Evolutionary conservation across 2,329 filamentous ascomycete genomes (phyloP).

Genomic region (Calonectria honghensis): DNA sequence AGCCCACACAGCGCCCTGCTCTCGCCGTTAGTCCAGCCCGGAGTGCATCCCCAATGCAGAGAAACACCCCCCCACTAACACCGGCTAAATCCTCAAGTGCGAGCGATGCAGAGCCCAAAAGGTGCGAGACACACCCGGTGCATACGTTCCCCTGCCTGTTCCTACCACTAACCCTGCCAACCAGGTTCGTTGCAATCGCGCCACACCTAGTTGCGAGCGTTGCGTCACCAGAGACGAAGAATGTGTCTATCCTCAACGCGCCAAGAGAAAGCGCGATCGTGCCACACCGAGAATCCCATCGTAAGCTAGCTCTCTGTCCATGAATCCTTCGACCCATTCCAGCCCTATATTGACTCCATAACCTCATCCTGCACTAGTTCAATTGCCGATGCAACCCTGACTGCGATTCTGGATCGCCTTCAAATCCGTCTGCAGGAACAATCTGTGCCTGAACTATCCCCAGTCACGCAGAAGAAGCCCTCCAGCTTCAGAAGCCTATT

Average conservation of each 20-base stretch:
- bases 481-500: background rate
- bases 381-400: constrained; percentile 6
- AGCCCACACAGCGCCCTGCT: constrained; percentile 4
- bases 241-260: constrained; percentile 7
- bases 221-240: background rate
- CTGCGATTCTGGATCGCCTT: constrained; percentile 1
- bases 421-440: constrained; percentile 1
- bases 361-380: background rate
- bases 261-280: constrained; percentile 11
- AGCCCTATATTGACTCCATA: background rate
- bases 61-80: constrained; percentile 1
- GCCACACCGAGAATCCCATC: background rate
- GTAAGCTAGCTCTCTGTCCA: background rate
- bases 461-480: background rate
- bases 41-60: background rate
- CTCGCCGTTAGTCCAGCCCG: constrained; percentile 9
- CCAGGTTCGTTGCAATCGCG: constrained; percentile 4
- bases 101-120: constrained; percentile 21
- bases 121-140: background rate
- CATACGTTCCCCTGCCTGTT: background rate
- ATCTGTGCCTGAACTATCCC: background rate
- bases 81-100: background rate
- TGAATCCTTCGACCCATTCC: background rate
- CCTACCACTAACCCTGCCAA: background rate
- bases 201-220: constrained; percentile 2